These are phyloP conservation scores for Myochromella boudieri DNA, from an alignment of 768 basidiomycete genomes.

Conservation along the genomic window DNA sequence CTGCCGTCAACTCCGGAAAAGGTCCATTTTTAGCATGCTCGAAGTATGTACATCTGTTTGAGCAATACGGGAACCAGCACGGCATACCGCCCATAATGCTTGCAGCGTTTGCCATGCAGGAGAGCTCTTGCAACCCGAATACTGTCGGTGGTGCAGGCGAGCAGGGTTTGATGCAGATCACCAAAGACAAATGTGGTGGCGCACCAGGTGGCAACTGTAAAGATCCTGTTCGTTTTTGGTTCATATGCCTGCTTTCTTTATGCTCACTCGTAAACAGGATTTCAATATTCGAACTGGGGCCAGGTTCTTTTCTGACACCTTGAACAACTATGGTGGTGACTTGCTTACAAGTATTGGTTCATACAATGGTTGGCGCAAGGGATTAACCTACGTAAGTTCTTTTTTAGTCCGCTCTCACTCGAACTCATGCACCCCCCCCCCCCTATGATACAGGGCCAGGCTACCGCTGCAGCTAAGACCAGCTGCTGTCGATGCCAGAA, in stretches of 20 bases:
- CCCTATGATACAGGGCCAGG: slow-evolving; percentile 44
- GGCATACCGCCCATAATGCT: slow-evolving; percentile 71
- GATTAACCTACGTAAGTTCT: slow-evolving; percentile 55
- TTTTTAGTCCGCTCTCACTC: background rate
- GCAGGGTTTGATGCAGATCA: slow-evolving; percentile 87
- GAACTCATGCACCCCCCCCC: background rate
- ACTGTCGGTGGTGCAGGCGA: slow-evolving; percentile 77
- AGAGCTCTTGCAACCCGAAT: slow-evolving; percentile 65
- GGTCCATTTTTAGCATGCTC: slow-evolving; percentile 63
- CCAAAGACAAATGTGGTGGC: slow-evolving; percentile 69
- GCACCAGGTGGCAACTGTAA: slow-evolving; percentile 49
- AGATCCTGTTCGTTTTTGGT: slow-evolving; percentile 36
- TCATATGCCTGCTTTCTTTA: background rate
- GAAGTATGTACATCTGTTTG: slow-evolving; percentile 51
- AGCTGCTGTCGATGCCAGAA: slow-evolving; percentile 74
- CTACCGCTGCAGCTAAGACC: slow-evolving; percentile 55
- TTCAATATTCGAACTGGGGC: slow-evolving; percentile 75
- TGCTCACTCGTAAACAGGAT: slow-evolving; percentile 36
- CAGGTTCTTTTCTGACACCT: slow-evolving; percentile 51
- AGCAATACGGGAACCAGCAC: slow-evolving; percentile 51
- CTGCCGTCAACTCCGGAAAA: slow-evolving; percentile 45
- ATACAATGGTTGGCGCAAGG: slow-evolving; percentile 75
- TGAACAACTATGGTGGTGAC: slow-evolving; percentile 50
- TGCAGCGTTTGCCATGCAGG: slow-evolving; percentile 89
- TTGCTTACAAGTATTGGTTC: slow-evolving; percentile 57